Percentiles rank a stretch among this genome's conserved stretches.
Conservation (phyloP, 2,329 filamentous ascomycete genomes). For the Pleomassaria siparia region DNA sequence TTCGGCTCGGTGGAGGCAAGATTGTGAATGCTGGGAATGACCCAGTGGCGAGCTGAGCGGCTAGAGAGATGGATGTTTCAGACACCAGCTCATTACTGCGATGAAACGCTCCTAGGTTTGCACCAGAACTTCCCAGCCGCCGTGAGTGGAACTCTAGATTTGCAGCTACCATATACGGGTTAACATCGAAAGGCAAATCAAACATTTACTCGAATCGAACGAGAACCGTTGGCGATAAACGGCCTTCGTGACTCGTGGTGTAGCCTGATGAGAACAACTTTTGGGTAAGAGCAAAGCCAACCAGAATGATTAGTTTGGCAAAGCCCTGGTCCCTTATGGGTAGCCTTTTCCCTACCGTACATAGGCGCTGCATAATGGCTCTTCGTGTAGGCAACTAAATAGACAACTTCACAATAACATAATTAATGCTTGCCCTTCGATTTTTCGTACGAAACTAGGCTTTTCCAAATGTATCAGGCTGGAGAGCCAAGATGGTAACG, state of each 20-base stretch:
- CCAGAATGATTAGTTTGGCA: no score
- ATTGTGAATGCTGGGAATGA: conserved; percentile 10
- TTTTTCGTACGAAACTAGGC: no score
- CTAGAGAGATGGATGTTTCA: conserved; percentile 28
- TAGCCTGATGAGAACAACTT: no score
- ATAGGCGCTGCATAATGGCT: no score
- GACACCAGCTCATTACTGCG: conserved; percentile 14
- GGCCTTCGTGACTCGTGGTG: neutral
- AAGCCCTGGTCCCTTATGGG: no score
- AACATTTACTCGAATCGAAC: neutral
- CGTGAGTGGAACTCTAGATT: conserved; percentile 7
- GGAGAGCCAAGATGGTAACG: no score
- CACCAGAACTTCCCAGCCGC: conserved; percentile 23
- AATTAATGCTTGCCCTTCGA: no score
- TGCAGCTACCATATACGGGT: neutral
- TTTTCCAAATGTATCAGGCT: no score
- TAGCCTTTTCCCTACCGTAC: no score
- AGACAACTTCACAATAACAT: no score
- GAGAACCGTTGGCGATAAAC: neutral
- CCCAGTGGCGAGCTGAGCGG: neutral
- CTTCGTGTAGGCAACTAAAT: no score
- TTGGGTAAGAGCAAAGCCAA: no score
- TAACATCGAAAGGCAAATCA: neutral
- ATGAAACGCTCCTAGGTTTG: conserved; percentile 33
- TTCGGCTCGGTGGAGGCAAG: conserved; percentile 15